Evolutionary conservation across 257 asterid species (phyloP), one percentile per base, ranked within the genome.

Genomic region (Penstemon eatonii): DNA sequence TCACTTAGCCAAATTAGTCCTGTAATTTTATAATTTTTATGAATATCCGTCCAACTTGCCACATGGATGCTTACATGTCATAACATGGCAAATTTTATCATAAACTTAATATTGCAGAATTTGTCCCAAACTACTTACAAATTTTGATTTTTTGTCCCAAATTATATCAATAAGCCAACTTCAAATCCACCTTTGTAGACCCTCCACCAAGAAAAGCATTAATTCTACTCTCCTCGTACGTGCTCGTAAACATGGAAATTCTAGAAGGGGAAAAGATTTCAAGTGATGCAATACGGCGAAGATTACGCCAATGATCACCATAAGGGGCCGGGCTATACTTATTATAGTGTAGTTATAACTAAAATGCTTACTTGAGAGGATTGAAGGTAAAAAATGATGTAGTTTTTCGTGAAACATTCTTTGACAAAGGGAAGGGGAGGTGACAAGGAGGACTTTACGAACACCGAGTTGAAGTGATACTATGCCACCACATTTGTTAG

Each of bases 341-440:
- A 74, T 56, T 19, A 75, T 69, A 25, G 79, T 78, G 63, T 37
- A 38, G 67, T 79, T 67, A 70, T 79, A 79, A 49, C 78, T 71
- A 55, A 77, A 63, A 12, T 70, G 78, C 45, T 79, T 79, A 4
- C 72, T 62, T 0, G 83, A 61, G 18, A 79, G 83, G 2, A 75
- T 60, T 4, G 63, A 60, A 1, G 82, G 78, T 6, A 75, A 65
- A 77, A 68, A 8, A 77, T 8, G 37, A 73, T 40, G 66, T 78
- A 77, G 66, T 78, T 74, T 9, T 63, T 71, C 40, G 80, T 66
- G 75, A 77, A 72, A 55, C 81, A 77, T 49, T 72, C 81, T 15
- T 77, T 72, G 7, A 39, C 81, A 0, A 68, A 75, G 1, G 75
- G 11, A 0, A 15, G 75, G 82, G 1, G 82, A 77, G 39, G 72